Evolutionary conservation across 768 basidiomycete species (phyloP), one percentile per base, ranked within the genome.

Genomic region (Botryobasidium botryosum): DNA sequence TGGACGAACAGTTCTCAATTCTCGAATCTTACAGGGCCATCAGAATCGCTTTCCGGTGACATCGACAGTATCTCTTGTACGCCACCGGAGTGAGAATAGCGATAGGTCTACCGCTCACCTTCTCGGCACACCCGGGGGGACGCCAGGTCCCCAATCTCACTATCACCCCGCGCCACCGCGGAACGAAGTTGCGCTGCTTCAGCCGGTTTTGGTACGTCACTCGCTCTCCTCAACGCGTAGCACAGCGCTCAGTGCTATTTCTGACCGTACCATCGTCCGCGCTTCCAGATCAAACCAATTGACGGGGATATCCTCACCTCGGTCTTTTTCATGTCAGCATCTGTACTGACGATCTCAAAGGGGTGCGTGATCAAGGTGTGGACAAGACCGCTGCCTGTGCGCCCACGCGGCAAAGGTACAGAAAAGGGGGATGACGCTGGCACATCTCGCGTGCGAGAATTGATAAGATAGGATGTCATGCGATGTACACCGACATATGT

Each of bases 161-260:
- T 91, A 78, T 53, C 92, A 96, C 53, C 75, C 84, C 21, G 84
- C 92, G 3, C 91, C 90, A 2, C 83, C 86, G 2, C 69, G 88
- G 20, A 88, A 81, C 51, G 91, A 94, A 52, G 77, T 92, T 7
- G 79, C 88, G 4, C 72, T 83, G 23, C 75, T 94, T 2, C 90
- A 92, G 55, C 88, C 91, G 20, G 86, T 92, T 31, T 61, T 92
- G 51, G 86, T 88, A 54, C 53, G 72, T 67, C 28, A 10, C 21
- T 35, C 20, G 33, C 20, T 33, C 15, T 26, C n/a, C 12, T 23
- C 35, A 18, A 5, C 33, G 15, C 43, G 25, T 21, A 17, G 20
- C 26, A 32, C 17, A 24, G 44, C 25, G 13, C 31, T n/a, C 35
- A 38, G 1, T 24, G 28, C 38, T n/a, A 37, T 28, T 29, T 52